Evolutionary conservation across 116 monocot genomes (phyloP), one percentile per base, ranked within the genome.

Genomic region (Posidonia oceanica): DNA sequence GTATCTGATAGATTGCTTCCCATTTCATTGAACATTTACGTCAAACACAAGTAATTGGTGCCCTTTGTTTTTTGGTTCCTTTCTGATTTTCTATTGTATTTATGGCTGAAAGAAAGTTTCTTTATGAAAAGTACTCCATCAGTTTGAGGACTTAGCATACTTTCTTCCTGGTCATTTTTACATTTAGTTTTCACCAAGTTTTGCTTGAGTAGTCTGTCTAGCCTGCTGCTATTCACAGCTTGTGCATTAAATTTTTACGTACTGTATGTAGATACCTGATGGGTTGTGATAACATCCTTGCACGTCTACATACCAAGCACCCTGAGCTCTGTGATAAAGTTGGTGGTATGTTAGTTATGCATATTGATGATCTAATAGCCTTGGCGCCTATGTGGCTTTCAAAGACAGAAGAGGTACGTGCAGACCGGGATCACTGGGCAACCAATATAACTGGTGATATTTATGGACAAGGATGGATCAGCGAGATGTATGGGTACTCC

Each of bases 401-500:
- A 59, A 98, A 98, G 70, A 98, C 98, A 14, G 98, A 93, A 74
- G 93, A 98, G 72, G 98, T 98, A 52, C 79, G 98, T 68, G 88
- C 85, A 61, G 98, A 98, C 75, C 72, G 81, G 63, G 88, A 85
- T 4, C 98, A 93, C 56, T 98, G 98, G 98, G 80, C 81, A 61
- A 90, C 87, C 17, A 93, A 98, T 75, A 74, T 98, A 75, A 98
- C 98, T 54, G 93, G 98, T 72, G 98, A 93, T 70, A 93, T 93
- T 71, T 99, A 93, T 80, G 88, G 80, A 39, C 71, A 80, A 64
- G 98, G 98, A 40, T 99, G 93, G 98, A 99, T 99, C 39, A 99
- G 90, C 74, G 98, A 99, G 78, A 99, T 93, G 98, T 99, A 99
- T 78, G 98, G 98, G 59, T 99, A 99, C 74, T 93, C 93, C 56